phyloP scores from a whole-genome alignment of 306 rosid species.

The Trichosanthes truncata region DNA sequence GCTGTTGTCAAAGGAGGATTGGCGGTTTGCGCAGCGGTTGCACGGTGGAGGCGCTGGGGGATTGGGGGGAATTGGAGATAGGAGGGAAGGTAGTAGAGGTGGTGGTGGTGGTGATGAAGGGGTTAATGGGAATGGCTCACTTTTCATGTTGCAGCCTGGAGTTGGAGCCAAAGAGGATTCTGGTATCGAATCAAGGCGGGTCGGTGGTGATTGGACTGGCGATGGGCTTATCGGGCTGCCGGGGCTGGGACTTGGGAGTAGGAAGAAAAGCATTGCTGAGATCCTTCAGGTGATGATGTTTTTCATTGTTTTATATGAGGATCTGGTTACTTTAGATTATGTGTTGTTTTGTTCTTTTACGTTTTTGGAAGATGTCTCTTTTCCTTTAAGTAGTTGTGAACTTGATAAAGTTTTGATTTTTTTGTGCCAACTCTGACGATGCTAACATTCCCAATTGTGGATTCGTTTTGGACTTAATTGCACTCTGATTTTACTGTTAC shows the following conservation, averaged over 20 bases:
- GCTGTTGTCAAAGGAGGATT: slow-evolving; percentile 37
- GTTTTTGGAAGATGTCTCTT: neutral
- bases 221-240: slow-evolving; percentile 45
- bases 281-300: slow-evolving; percentile 31
- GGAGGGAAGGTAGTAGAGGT: slow-evolving; percentile 21
- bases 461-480: neutral
- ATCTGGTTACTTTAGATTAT: neutral
- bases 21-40: slow-evolving; percentile 39
- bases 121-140: slow-evolving; percentile 16
- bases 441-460: neutral
- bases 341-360: slow-evolving; percentile 3
- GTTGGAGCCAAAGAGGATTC: slow-evolving; percentile 25
- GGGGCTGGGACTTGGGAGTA: slow-evolving; percentile 35
- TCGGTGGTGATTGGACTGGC: slow-evolving; percentile 28
- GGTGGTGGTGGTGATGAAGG: slow-evolving; percentile 13
- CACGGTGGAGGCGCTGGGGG: slow-evolving; percentile 30
- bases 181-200: slow-evolving; percentile 14
- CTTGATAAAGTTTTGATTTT: neutral
- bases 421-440: neutral
- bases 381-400: neutral
- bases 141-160: slow-evolving; percentile 34
- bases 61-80: slow-evolving; percentile 31
- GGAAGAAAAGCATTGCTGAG: slow-evolving; percentile 41
- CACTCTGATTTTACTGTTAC: neutral
- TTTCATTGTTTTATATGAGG: neutral